Conservation (phyloP, 2,329 filamentous ascomycete species). For the Fusarium coffeatum region DNA sequence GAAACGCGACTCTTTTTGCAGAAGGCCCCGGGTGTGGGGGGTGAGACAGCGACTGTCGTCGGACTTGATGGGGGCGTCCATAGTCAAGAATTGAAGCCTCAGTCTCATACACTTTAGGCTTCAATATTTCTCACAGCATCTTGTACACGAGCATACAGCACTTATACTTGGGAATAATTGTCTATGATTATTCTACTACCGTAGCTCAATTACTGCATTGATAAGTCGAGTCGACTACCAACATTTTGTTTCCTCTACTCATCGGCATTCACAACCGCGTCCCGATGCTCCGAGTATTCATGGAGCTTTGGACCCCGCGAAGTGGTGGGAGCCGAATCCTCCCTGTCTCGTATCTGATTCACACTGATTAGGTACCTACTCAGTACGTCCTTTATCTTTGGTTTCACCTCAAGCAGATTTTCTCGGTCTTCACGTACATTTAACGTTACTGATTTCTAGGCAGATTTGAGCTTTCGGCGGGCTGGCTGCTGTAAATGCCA, state of each 20-base stretch:
- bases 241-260: neutral
- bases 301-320: conserved; percentile 29
- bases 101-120: neutral
- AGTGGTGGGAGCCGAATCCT: conserved; percentile 23
- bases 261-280: neutral
- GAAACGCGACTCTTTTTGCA: neutral
- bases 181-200: neutral
- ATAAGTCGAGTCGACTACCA: neutral
- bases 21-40: neutral
- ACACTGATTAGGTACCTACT: neutral
- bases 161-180: neutral
- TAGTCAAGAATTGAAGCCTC: neutral
- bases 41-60: no score
- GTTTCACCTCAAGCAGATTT: conserved; percentile 20
- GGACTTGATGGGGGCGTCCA: neutral
- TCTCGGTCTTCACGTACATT: neutral
- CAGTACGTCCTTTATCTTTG: neutral
- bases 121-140: neutral
- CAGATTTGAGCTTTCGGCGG: neutral
- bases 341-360: neutral
- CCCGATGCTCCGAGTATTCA: conserved; percentile 13
- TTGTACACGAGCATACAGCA: neutral
- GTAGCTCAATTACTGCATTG: neutral
- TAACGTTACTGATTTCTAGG: conserved; percentile 2
- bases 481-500: conserved; percentile 12